Base-by-base conservation (phyloP, 306 rosid species). In the Fagus sylvatica region DNA sequence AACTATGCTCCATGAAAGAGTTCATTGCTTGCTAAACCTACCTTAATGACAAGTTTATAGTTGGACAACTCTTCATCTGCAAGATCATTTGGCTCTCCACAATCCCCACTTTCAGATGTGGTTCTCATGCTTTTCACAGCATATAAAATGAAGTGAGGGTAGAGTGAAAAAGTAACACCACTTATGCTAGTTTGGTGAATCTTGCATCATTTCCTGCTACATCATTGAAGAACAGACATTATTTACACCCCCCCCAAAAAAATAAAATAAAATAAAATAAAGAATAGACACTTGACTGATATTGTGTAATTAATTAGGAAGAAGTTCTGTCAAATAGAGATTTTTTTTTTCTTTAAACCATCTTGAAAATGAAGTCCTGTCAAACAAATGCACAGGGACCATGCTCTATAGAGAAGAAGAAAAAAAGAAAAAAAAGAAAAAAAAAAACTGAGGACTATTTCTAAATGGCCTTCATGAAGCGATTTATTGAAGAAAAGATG, bases 401-500 rank as follows among this genome's bases (percentile, higher is more conserved):
- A 4, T 40, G 5, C 43, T 40, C 1, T 40, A 5, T 40, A 42
- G n/a, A n/a, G n/a, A n/a, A n/a, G n/a, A n/a, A n/a, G n/a, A n/a
- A n/a, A n/a, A n/a, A n/a, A n/a, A n/a, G n/a, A n/a, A 1, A 17
- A 16, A 33, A 54, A 22, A 54, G 22, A 56, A 69, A 17, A 48
- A 33, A n/a, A 36, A 40, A 15, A 4, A 36, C n/a, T n/a, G n/a
- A n/a, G n/a, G 37, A 64, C 82, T 79, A 86, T 80, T 71, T 82
- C 65, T 86, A 90, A 66, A 95, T 88, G 71, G 90, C 76, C 84
- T 81, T 95, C 98, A 95, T 95, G 87, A 95, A 83, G 69, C 97
- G 91, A 74, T 83, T 95, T 48, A 95, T 60, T 11, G 98, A 95
- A 79, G 97, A 92, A 84, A 95, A 78, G 74, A 95, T 59, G 77